phyloP scores from a whole-genome alignment of 768 basidiomycete species.

The Trametes meyenii region DNA sequence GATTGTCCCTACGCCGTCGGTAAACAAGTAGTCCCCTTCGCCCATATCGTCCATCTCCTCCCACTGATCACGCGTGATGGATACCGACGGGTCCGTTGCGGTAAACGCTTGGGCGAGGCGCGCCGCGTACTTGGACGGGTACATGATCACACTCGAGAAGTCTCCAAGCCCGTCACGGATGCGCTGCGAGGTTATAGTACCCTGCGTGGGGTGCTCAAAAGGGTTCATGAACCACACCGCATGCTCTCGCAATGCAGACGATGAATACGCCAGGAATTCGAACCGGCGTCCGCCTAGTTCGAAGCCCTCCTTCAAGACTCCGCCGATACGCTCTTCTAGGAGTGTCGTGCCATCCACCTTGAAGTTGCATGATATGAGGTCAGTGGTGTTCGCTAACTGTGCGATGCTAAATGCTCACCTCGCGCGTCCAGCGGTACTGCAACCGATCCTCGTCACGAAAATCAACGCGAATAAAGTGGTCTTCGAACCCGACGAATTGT shows the following conservation, averaged over 20 bases:
- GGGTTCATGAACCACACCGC: conserved; percentile 81
- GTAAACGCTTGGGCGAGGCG: conserved; percentile 85
- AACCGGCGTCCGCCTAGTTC: conserved; percentile 70
- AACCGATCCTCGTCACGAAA: conserved; percentile 83
- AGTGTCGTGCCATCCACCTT: conserved; percentile 34
- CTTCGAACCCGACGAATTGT: conserved; percentile 56
- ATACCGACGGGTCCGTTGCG: conserved; percentile 74
- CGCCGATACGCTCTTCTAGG: conserved; percentile 31
- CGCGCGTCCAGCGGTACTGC: conserved; percentile 71
- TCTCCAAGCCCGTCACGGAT: conserved; percentile 72
- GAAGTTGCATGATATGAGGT: not conserved
- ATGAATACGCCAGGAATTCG: conserved; percentile 83
- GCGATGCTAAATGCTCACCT: conserved; percentile 37
- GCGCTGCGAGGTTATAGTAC: conserved; percentile 51
- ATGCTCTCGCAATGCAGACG: conserved; percentile 75
- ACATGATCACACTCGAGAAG: conserved; percentile 49
- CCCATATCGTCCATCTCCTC: conserved; percentile 62
- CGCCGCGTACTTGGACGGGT: conserved; percentile 82
- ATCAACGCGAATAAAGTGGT: conserved; percentile 80
- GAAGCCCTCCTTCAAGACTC: conserved; percentile 54
- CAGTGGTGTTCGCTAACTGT: no score
- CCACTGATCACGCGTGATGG: conserved; percentile 60
- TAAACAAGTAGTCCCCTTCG: conserved; percentile 50
- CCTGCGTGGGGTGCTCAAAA: conserved; percentile 51
- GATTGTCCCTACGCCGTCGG: conserved; percentile 84